Evolutionary conservation across 306 rosid genomes (phyloP).

Genomic region (Acacia confusa): DNA sequence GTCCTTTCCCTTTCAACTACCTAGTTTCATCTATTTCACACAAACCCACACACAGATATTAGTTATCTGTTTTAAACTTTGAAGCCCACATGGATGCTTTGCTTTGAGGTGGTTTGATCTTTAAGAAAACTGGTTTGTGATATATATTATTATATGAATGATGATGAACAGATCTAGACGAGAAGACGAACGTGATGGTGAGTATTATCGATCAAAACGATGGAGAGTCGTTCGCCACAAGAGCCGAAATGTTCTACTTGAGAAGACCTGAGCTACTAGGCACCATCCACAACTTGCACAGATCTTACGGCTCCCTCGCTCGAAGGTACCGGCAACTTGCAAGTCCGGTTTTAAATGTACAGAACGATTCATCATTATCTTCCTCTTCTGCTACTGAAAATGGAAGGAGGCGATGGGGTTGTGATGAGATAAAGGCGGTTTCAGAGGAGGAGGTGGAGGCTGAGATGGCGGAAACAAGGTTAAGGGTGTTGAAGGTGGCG

Average conservation of each 20-base stretch:
- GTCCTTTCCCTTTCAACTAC: conserved; percentile 20
- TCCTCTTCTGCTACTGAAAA: background rate
- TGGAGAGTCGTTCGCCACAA: conserved; percentile 41
- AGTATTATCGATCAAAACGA: conserved; percentile 38
- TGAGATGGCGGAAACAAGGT: background rate
- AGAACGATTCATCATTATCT: background rate
- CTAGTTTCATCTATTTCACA: background rate
- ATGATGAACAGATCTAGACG: conserved; percentile 41
- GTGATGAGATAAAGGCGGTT: background rate
- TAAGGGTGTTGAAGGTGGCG: conserved; percentile 18
- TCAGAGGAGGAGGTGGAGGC: conserved; percentile 3
- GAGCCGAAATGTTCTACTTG: conserved; percentile 40
- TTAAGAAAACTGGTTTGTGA: background rate
- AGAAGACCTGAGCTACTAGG: conserved; percentile 37
- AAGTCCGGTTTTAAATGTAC: background rate
- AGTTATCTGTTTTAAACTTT: background rate
- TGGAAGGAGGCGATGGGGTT: background rate
- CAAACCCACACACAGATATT: too few species aligned
- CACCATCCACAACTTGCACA: conserved; percentile 33
- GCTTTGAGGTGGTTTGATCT: background rate
- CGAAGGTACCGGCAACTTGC: conserved; percentile 29
- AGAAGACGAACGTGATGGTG: conserved; percentile 38
- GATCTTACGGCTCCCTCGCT: conserved; percentile 36
- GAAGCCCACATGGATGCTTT: background rate
- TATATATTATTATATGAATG: background rate